phyloP scores from a whole-genome alignment of 1,139 yeast genomes.

The Yamadazyma blattariae region DNA sequence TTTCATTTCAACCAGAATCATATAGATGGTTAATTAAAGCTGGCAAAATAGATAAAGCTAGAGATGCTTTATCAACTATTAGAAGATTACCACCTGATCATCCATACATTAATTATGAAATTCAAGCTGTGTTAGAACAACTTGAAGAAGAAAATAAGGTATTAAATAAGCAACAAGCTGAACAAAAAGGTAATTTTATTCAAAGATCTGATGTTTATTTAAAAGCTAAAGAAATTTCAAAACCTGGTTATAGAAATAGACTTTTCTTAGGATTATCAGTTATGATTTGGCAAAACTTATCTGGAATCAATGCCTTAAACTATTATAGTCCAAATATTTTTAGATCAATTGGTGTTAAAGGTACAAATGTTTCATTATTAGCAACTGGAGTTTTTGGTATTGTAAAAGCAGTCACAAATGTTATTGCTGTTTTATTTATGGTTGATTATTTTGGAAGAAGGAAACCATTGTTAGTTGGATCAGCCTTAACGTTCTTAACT shows the following conservation, averaged over 20 bases:
- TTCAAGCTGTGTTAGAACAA: conserved; percentile 24
- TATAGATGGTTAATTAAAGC: conserved; percentile 44
- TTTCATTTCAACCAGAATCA: conserved; percentile 40
- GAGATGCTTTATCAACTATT: conserved; percentile 25
- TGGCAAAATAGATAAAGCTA: conserved; percentile 33
- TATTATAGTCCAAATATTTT: conserved; percentile 31
- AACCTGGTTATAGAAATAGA: conserved; percentile 26
- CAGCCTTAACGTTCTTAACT: conserved; percentile 45
- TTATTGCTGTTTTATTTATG: conserved; percentile 39
- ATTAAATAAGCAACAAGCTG: conserved; percentile 12
- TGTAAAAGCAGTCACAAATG: conserved; percentile 39
- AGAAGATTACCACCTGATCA: conserved; percentile 24
- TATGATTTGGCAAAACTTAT: conserved; percentile 30
- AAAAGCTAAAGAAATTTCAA: conserved; percentile 12
- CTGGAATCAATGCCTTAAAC: conserved; percentile 30
- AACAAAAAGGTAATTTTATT: conserved; percentile 22
- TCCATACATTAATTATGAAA: conserved; percentile 26
- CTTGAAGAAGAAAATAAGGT: conserved; percentile 19
- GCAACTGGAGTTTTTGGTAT: conserved; percentile 60
- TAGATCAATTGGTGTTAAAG: conserved; percentile 25
- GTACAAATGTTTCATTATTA: conserved; percentile 38
- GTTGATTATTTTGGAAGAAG: conserved; percentile 48
- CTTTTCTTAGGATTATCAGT: conserved; percentile 27
- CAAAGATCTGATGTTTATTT: conserved; percentile 6
- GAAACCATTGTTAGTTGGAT: conserved; percentile 35